Evolutionary conservation across 2,329 filamentous ascomycete species (phyloP).

Genomic region (Calonectria pseudoreteaudii): DNA sequence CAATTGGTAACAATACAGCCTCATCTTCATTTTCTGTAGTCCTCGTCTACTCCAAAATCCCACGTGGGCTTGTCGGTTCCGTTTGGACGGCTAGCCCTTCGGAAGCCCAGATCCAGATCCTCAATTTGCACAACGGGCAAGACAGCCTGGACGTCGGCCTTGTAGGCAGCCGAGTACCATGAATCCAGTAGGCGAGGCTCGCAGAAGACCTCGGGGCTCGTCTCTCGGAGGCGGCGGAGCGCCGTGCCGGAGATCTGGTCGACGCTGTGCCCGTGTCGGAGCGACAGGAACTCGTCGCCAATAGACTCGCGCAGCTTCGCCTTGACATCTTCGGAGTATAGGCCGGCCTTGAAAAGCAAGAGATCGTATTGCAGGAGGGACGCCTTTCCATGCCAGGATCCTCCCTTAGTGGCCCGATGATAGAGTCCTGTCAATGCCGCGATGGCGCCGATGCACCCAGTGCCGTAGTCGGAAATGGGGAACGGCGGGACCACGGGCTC

Average conservation of each 20-base stretch:
- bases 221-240: conserved; percentile 54
- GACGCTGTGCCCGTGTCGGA: conserved; percentile 72
- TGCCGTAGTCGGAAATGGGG: conserved; percentile 75
- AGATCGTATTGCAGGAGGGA: conserved; percentile 77
- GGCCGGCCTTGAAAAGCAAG: conserved; percentile 70
- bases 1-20: background rate
- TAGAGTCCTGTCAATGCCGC: conserved; percentile 74
- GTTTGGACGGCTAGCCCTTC: conserved; percentile 61
- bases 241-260: conserved; percentile 73
- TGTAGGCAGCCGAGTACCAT: conserved; percentile 29
- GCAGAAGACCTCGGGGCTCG: conserved; percentile 22
- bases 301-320: conserved; percentile 60
- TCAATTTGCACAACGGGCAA: conserved; percentile 60
- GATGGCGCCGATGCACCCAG: conserved; percentile 77
- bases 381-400: conserved; percentile 74
- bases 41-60: conserved; percentile 62
- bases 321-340: conserved; percentile 66
- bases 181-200: conserved; percentile 15
- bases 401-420: conserved; percentile 70
- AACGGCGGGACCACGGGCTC: conserved; percentile 76
- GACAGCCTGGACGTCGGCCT: conserved; percentile 51
- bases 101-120: conserved; percentile 57
- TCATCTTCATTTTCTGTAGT: conserved; percentile 49
- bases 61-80: conserved; percentile 69
- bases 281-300: conserved; percentile 64